Conservation (phyloP, 495 filamentous ascomycete species). For the Parachaetomium inaequale region DNA sequence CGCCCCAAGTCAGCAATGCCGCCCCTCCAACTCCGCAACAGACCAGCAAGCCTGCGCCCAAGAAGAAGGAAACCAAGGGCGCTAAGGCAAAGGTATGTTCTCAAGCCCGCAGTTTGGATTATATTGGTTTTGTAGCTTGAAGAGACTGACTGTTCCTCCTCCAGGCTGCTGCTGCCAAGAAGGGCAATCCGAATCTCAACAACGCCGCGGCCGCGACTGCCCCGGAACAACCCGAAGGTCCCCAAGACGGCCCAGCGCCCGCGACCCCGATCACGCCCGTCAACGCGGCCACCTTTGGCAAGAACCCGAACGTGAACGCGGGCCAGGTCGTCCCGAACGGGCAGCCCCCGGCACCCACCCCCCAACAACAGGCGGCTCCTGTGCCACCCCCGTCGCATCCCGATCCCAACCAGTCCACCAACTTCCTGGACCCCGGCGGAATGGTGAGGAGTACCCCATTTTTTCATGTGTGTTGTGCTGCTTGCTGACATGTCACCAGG, state of each 20-base stretch:
- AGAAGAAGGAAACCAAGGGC: constrained; percentile 77
- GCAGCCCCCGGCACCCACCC: constrained; percentile 41
- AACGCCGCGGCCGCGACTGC: constrained; percentile 67
- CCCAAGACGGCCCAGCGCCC: constrained; percentile 73
- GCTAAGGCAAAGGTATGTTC: constrained; percentile 69
- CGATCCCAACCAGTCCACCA: constrained; percentile 37
- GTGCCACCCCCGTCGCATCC: constrained; percentile 46
- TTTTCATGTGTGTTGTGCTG: background rate
- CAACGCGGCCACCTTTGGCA: constrained; percentile 61
- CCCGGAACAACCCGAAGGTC: constrained; percentile 63
- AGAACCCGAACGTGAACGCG: constrained; percentile 50
- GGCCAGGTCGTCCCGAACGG: constrained; percentile 46
- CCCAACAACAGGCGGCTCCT: constrained; percentile 42
- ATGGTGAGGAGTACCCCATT: constrained; percentile 35
- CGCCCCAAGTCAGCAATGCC: constrained; percentile 69
- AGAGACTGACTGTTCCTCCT: constrained; percentile 27
- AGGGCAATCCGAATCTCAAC: constrained; percentile 52
- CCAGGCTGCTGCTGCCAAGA: constrained; percentile 67
- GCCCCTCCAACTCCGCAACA: constrained; percentile 87
- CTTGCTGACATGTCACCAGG: constrained; percentile 25
- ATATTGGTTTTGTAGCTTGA: background rate
- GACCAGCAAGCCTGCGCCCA: constrained; percentile 71
- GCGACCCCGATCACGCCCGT: constrained; percentile 85
- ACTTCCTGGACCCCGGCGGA: constrained; percentile 33
- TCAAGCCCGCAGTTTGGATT: constrained; percentile 18